Base-by-base conservation (phyloP, 805 yeast species). In the Kurtzmaniella cleridarum region DNA sequence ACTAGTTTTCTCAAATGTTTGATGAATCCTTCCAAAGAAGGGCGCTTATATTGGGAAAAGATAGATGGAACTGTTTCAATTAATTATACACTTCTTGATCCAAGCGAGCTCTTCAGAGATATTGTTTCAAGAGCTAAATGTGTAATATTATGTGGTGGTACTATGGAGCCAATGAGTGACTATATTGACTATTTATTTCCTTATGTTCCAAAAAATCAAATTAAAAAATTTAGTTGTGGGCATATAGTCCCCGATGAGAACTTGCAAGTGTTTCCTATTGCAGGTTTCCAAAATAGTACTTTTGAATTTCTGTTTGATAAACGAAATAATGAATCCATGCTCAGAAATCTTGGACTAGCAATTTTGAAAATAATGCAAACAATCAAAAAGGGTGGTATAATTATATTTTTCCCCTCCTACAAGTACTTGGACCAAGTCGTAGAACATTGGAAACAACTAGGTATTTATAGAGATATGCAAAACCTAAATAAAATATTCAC, bases 91-190 rank as follows among this genome's bases (percentile, higher is more conserved):
- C 63, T 88, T 6, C 63, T 90, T 6, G 95, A 89, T 51, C 95
- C 96, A 2, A 78, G 87, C 39, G 76, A 75, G 35, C 66, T 76
- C 2, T 87, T 90, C 53, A 66, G 70, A 39, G 81, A 79, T 2
- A 67, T 91, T 2, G 76, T 86, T 0, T 77, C 78, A 2, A 73
- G 77, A 11, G 70, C 88, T 0, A 71, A 71, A 46, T 81, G 90
- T 56, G 83, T 90, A 0, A 66, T 91, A 2, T 55, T 90, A 2
- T 93, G 96, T 2, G 98, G 98, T 27, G 98, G 98, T 11, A 90
- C 98, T 0, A 87, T 89, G 96, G 91, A 85, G 53, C 97, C 97
- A 0, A 67, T 80, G 27, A 53, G 68, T n/a, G 96, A 90, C 46
- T 84, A 80, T 54, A 59, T 73, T 5, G 65, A 76, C n/a, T 76